A percentile compares a stretch with the other conserved stretches of the same genome.
Evolutionary conservation across 768 basidiomycete genomes (phyloP).

Genomic region (Hericium rajendrae): DNA sequence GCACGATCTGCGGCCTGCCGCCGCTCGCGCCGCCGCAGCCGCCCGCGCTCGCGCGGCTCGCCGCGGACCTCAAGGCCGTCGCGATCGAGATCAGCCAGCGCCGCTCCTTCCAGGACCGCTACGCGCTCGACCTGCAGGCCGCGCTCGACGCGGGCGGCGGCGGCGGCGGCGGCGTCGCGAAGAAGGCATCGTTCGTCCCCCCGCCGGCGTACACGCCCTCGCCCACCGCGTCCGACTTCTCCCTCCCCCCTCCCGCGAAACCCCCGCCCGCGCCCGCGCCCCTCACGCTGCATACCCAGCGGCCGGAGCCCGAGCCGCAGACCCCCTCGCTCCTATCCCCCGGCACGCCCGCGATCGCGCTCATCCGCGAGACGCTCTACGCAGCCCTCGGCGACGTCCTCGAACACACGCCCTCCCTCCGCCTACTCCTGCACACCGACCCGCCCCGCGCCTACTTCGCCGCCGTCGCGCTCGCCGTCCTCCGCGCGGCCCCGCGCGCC

Average conservation of each 20-base stretch:
- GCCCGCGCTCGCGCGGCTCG: slow-evolving; percentile 44
- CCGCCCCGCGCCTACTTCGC: slow-evolving; percentile 73
- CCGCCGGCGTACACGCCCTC: slow-evolving; percentile 47
- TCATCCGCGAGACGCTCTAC: slow-evolving; percentile 84
- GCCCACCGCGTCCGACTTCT: slow-evolving; percentile 13
- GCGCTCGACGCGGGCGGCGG: slow-evolving; percentile 58
- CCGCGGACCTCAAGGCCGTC: slow-evolving; percentile 76
- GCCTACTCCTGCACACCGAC: slow-evolving; percentile 46
- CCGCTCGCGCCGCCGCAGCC: slow-evolving; percentile 19
- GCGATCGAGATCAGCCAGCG: slow-evolving; percentile 84
- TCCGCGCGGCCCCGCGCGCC: slow-evolving; percentile 50
- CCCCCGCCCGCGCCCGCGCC: slow-evolving; percentile 13
- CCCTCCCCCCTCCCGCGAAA: slow-evolving; percentile 15
- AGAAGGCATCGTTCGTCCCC: slow-evolving; percentile 57
- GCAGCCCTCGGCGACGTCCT: slow-evolving; percentile 69
- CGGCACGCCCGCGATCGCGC: slow-evolving; percentile 51
- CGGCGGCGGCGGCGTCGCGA: slow-evolving; percentile 22
- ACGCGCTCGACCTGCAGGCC: slow-evolving; percentile 64
- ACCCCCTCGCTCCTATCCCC: slow-evolving; percentile 26
- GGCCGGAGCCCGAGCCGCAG: slow-evolving; percentile 12
- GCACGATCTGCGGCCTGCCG: slow-evolving; percentile 59
- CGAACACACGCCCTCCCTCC: slow-evolving; percentile 43
- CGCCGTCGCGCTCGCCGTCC: slow-evolving; percentile 61
- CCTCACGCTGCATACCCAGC: slow-evolving; percentile 20
- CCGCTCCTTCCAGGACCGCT: slow-evolving; percentile 75